Conservation (phyloP, 148 eudicot genomes). For the Diospyros kaki region DNA sequence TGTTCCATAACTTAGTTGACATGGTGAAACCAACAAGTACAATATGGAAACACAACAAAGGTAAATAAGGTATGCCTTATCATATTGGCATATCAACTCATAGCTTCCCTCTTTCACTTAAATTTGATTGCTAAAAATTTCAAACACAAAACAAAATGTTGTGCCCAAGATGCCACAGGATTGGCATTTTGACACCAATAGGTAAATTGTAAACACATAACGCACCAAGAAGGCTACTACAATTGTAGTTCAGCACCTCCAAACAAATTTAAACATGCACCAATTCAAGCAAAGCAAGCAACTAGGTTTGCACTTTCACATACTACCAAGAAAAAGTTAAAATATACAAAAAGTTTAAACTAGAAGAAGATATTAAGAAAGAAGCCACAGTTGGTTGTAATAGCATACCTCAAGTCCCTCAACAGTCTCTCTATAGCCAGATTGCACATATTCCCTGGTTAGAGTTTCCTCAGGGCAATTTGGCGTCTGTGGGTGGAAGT, state of each 20-base stretch:
- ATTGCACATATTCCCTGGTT: slow-evolving; percentile 75
- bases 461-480: slow-evolving; percentile 97
- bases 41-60: too few relatives aligned
- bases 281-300: too few relatives aligned
- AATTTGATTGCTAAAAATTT: not conserved
- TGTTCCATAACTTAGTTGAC: too few relatives aligned
- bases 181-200: not conserved
- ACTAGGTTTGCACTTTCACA: too few relatives aligned
- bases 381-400: slow-evolving; percentile 10
- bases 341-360: not conserved
- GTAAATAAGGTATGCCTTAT: too few relatives aligned
- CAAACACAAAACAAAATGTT: not conserved
- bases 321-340: too few relatives aligned
- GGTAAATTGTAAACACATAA: not conserved
- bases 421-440: slow-evolving; percentile 93
- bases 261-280: too few relatives aligned
- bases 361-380: not conserved
- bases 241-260: too few relatives aligned
- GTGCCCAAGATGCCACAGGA: not conserved
- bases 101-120: not conserved
- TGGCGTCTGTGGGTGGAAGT: slow-evolving; percentile 77
- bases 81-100: too few relatives aligned
- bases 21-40: too few relatives aligned
- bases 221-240: not conserved
- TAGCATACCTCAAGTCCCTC: slow-evolving; percentile 91